Evolutionary conservation across 2,329 filamentous ascomycete species (phyloP).

Genomic region (Claviceps pazoutovae): DNA sequence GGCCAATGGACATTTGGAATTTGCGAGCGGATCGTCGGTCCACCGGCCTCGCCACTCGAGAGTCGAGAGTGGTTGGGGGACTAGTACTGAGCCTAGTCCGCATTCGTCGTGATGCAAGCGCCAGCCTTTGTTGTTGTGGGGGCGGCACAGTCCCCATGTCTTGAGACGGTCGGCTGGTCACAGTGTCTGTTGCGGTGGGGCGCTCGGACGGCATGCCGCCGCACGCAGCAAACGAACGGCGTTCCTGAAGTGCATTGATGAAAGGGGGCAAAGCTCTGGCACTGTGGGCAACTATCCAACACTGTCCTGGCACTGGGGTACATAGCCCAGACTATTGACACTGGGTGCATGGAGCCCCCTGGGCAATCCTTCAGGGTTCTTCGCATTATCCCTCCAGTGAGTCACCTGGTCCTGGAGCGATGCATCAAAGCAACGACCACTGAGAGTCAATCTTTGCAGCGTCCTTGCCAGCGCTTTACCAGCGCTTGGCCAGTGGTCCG

Average conservation of each 20-base stretch:
- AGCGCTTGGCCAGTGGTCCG: too few relatives aligned
- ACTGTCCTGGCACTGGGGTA: too few relatives aligned
- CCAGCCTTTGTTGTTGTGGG: slow-evolving; percentile 17
- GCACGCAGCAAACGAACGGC: not conserved
- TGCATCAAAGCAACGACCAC: too few relatives aligned
- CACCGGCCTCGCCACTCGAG: slow-evolving; percentile 17
- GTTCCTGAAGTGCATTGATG: not conserved
- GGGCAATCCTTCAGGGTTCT: too few relatives aligned
- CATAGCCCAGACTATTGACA: not conserved
- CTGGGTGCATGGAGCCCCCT: not conserved
- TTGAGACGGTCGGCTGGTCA: not conserved
- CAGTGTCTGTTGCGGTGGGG: not conserved
- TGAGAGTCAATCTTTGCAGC: too few relatives aligned
- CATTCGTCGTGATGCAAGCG: not conserved
- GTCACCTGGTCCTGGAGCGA: too few relatives aligned
- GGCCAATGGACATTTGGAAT: slow-evolving; percentile 17
- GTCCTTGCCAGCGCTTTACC: too few relatives aligned
- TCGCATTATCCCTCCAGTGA: too few relatives aligned
- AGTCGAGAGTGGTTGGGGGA: slow-evolving; percentile 17
- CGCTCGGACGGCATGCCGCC: not conserved
- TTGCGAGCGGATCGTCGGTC: not conserved
- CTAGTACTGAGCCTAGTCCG: slow-evolving; percentile 9
- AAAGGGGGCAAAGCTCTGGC: not conserved
- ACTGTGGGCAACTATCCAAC: not conserved
- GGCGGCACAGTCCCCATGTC: slow-evolving; percentile 6